Evolutionary conservation across 176 grass and related monocot species (phyloP).

Genomic region (Guadua angustifolia): DNA sequence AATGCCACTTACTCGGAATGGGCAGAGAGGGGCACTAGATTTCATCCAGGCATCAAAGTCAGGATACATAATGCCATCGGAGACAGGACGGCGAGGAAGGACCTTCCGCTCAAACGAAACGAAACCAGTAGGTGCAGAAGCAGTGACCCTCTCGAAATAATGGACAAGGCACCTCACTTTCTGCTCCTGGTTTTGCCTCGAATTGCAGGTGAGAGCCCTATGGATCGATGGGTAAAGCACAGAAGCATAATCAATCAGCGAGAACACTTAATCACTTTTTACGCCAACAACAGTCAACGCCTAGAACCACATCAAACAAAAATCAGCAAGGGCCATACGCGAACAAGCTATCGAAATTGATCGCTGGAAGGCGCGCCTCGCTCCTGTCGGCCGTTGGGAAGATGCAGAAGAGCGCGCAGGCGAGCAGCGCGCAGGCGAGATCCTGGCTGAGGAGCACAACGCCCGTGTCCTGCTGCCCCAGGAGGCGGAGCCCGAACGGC

Average conservation of each 20-base stretch:
- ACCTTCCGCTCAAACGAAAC: constrained; percentile 90
- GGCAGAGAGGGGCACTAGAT: constrained; percentile 62
- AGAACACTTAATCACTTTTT: neutral
- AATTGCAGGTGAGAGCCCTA: constrained; percentile 54
- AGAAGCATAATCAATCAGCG: neutral
- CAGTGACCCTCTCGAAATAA: constrained; percentile 88
- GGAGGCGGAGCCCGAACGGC: constrained; percentile 59
- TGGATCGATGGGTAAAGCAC: constrained; percentile 8
- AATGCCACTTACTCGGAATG: constrained; percentile 62
- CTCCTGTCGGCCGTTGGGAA: constrained; percentile 71
- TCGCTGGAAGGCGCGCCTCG: constrained; percentile 54
- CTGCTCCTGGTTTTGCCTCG: constrained; percentile 70
- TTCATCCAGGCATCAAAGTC: constrained; percentile 59
- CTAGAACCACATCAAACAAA: neutral
- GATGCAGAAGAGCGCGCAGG: constrained; percentile 85
- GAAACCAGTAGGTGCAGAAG: constrained; percentile 49
- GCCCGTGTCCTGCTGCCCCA: constrained; percentile 61
- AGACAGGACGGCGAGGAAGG: constrained; percentile 39
- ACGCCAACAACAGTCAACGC: neutral
- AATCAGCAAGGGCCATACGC: constrained; percentile 51
- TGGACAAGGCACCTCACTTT: constrained; percentile 83
- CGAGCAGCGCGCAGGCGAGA: constrained; percentile 72
- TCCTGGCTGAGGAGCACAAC: constrained; percentile 71
- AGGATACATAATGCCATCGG: constrained; percentile 46
- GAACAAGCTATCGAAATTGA: constrained; percentile 86